Evolutionary conservation across 1,139 yeast species (phyloP).

Genomic region (Kodamaea derodonti): DNA sequence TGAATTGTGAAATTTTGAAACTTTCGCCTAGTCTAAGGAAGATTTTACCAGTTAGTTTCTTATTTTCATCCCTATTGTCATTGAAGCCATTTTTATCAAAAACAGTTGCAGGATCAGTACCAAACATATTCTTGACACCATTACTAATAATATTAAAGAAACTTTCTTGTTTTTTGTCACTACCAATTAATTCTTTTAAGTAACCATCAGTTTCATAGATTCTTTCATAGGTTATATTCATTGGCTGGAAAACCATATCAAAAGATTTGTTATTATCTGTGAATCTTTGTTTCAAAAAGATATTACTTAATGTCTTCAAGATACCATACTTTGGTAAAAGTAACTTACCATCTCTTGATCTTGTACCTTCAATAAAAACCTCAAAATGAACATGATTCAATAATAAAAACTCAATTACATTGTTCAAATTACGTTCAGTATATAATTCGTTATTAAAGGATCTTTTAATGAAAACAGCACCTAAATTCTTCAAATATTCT

Average conservation of each 20-base stretch:
- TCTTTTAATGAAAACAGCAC: conserved; percentile 47
- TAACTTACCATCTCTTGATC: conserved; percentile 64
- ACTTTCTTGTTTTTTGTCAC: conserved; percentile 52
- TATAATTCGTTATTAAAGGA: conserved; percentile 49
- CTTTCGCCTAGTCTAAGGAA: conserved; percentile 35
- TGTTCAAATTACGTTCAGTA: conserved; percentile 54
- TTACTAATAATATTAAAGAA: conserved; percentile 32
- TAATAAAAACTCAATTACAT: conserved; percentile 51
- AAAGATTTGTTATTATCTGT: conserved; percentile 41
- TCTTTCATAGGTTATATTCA: conserved; percentile 61
- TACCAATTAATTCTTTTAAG: conserved; percentile 57
- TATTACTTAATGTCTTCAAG: conserved; percentile 46
- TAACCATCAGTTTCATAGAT: conserved; percentile 66
- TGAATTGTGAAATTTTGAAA: conserved; percentile 29
- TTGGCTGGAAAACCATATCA: conserved; percentile 49
- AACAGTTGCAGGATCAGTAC: conserved; percentile 5
- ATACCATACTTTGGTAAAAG: conserved; percentile 65
- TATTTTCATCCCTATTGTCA: conserved; percentile 22
- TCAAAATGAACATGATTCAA: conserved; percentile 53
- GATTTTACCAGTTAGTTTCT: conserved; percentile 35
- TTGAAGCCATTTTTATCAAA: conserved; percentile 18
- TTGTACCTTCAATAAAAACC: conserved; percentile 65
- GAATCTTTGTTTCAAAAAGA: conserved; percentile 43
- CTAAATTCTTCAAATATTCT: conserved; percentile 37
- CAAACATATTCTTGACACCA: conserved; percentile 30